phyloP scores from a whole-genome alignment of 495 filamentous ascomycete genomes.

The Aspergillus funiculosus region DNA sequence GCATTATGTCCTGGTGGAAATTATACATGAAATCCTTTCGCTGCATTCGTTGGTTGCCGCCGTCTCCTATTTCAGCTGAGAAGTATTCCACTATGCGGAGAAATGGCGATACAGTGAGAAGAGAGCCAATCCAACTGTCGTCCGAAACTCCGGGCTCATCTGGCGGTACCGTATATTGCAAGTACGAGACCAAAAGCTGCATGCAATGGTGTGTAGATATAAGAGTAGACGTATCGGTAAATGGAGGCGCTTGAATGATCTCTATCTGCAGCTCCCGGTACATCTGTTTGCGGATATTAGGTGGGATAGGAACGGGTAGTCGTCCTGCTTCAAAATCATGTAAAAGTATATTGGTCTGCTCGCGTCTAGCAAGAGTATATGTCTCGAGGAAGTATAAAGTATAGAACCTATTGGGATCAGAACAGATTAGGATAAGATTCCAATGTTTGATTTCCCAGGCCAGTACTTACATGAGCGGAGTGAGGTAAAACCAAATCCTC shows the following conservation, averaged over 20 bases:
- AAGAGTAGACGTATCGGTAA: conserved; percentile 39
- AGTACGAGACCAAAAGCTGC: conserved; percentile 37
- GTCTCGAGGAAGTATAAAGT: conserved; percentile 39
- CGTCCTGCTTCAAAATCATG: conserved; percentile 39
- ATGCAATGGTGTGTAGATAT: conserved; percentile 45
- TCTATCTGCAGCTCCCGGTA: conserved; percentile 35
- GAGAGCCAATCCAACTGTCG: conserved; percentile 41
- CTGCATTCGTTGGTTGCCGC: conserved; percentile 37
- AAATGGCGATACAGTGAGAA: conserved; percentile 41
- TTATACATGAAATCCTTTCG: conserved; percentile 46
- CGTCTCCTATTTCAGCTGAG: conserved; percentile 44
- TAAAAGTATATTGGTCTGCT: conserved; percentile 38
- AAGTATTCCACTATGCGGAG: conserved; percentile 40
- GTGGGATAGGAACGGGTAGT: conserved; percentile 35
- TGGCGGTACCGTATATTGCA: conserved; percentile 34
- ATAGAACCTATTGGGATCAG: conserved; percentile 31
- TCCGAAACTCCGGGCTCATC: conserved; percentile 28
- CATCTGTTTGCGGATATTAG: conserved; percentile 31
- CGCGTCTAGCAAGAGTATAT: conserved; percentile 37
- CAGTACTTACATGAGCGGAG: conserved; percentile 37
- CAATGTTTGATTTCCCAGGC: neutral
- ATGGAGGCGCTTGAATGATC: conserved; percentile 40
- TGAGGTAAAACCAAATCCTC: conserved; percentile 36
- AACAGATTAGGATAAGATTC: conserved; percentile 2
- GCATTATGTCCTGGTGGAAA: conserved; percentile 36